phyloP scores from a whole-genome alignment of 1,284 basidiomycete species.

The Boletus subluridellus region DNA sequence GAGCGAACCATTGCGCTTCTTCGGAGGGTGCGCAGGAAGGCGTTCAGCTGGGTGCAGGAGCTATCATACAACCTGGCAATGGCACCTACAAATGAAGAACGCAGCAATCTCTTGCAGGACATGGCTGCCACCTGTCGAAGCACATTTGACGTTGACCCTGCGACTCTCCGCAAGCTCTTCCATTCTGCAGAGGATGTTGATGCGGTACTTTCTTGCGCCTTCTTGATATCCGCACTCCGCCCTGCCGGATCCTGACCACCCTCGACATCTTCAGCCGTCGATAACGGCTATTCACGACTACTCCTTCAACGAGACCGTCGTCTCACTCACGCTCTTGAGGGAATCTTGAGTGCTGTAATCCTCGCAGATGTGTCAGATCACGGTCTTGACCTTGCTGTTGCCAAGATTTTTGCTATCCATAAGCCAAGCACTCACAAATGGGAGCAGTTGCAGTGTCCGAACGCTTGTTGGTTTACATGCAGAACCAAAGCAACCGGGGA shows the following conservation, averaged over 20 bases:
- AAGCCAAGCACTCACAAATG: neutral
- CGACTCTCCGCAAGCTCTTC: constrained; percentile 19
- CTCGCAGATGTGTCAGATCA: neutral
- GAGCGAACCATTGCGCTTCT: constrained; percentile 25
- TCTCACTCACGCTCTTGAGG: constrained; percentile 29
- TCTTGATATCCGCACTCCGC: constrained; percentile 18
- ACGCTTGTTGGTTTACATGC: too few species aligned
- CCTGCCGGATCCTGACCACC: neutral
- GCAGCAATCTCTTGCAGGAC: constrained; percentile 29
- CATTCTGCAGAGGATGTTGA: constrained; percentile 25
- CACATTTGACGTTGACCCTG: constrained; percentile 38
- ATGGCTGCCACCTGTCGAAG: constrained; percentile 39
- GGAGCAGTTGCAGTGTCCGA: too few species aligned
- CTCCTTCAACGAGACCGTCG: constrained; percentile 23
- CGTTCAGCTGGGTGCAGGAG: constrained; percentile 38
- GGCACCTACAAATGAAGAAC: constrained; percentile 18
- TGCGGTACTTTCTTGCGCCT: constrained; percentile 36
- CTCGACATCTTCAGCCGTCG: neutral
- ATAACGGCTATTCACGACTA: neutral
- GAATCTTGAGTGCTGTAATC: constrained; percentile 10
- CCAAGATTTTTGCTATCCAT: constrained; percentile 29
- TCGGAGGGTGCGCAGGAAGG: constrained; percentile 28
- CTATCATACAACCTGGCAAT: constrained; percentile 25
- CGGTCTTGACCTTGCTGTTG: constrained; percentile 37
- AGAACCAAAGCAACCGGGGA: too few species aligned